Evolutionary conservation across 2,329 filamentous ascomycete species (phyloP), one percentile per base, ranked within the genome.

Genomic region (Talaromyces albobiverticillius): DNA sequence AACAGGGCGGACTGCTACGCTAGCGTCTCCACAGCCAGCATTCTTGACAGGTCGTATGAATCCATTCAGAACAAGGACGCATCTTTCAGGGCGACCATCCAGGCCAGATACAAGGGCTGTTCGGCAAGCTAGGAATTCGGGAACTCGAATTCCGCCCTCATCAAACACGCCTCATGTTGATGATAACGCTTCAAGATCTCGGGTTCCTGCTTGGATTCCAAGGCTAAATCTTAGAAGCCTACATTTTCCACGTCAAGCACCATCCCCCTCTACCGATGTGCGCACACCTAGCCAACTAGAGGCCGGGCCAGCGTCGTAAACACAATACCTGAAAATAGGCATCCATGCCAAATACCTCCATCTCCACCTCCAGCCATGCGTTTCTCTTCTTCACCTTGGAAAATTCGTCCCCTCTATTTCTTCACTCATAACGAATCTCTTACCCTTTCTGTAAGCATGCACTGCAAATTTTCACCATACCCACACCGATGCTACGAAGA

Each of bases 31-130:
- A 25, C 68, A 69, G 46, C 65, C 65, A 57, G 68, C 65, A 16
- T 71, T 69, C 53, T 62, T 69, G 45, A 67, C 66, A 51, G 62
- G 64, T 49, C 64, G 68, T 46, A 56, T 59, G 18, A 67, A 64
- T 54, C 62, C 63, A 16, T 68, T 71, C 42, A 62, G 68, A 32
- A 48, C 67, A 13, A 67, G 67, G 3, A 67, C 73, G 57, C 56
- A 69, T 46, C 63, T 74, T 5, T 65, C 74, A n/a, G 66, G 68
- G 8, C 67, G 71, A 25, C 64, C 72, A 46, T 63, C 70, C 16
- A 53, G 60, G 25, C 60, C 63, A 34, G 58, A 62, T 47, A n/a
- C 41, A 13, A 59, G 59, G 13, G 61, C 43, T 31, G 16, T 18
- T n/a, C 47, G 29, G 22, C 22, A 47, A 20, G 29, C 11, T 29